Evolutionary conservation across 2,329 filamentous ascomycete genomes (phyloP).

Genomic region (Penicillium sp.): DNA sequence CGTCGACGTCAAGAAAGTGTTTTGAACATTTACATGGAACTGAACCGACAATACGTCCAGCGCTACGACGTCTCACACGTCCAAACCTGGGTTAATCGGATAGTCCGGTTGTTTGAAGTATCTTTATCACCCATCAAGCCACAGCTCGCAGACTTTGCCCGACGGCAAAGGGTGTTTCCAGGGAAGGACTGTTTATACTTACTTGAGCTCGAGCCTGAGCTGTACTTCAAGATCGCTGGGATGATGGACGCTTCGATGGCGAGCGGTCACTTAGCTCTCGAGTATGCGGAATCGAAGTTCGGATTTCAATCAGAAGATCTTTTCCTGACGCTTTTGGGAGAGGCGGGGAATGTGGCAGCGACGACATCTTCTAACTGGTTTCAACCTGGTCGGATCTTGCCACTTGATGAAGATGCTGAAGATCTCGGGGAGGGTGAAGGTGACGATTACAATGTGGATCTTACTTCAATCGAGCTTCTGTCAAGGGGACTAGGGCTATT

Average conservation of each 20-base stretch:
- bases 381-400: not conserved
- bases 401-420: not conserved
- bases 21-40: not conserved
- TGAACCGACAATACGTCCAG: not conserved
- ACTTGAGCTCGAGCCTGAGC: not conserved
- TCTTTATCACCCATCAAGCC: not conserved
- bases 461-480: not conserved
- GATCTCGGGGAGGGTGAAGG: not conserved
- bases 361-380: not conserved
- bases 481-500: slow-evolving; percentile 1
- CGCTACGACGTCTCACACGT: slow-evolving; percentile 3
- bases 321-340: not conserved
- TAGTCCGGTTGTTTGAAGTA: not conserved
- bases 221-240: slow-evolving; percentile 1
- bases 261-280: not conserved
- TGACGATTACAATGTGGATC: not conserved
- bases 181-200: not conserved
- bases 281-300: not conserved
- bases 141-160: not conserved
- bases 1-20: not conserved
- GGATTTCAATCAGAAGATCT: not conserved
- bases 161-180: not conserved
- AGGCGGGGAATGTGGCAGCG: not conserved
- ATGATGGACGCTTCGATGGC: slow-evolving; percentile 3
- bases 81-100: not conserved